Evolutionary conservation across 345 rosid genomes (phyloP).

Genomic region (Hibiscus mutabilis): DNA sequence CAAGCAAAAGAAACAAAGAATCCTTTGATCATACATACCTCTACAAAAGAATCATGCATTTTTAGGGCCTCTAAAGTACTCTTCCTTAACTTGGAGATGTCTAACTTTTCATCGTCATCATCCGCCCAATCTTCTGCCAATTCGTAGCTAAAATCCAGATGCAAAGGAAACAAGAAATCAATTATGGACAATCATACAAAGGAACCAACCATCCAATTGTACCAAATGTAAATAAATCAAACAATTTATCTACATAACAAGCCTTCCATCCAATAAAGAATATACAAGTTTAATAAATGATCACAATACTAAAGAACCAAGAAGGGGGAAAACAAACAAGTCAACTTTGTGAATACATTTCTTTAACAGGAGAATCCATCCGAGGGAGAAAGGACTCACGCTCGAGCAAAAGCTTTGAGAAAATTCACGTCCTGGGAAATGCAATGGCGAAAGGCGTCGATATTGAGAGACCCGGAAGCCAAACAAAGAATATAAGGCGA

Average conservation of each 20-base stretch:
- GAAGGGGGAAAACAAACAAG: background rate
- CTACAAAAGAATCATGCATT: slow-evolving; percentile 63
- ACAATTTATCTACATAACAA: too few relatives aligned
- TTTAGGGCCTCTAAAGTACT: slow-evolving; percentile 60
- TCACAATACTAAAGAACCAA: background rate
- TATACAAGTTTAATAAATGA: background rate
- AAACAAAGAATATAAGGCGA: slow-evolving; percentile 64
- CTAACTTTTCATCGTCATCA: slow-evolving; percentile 83
- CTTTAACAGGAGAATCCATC: background rate
- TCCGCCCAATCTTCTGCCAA: slow-evolving; percentile 88
- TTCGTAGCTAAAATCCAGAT: slow-evolving; percentile 44
- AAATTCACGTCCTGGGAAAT: slow-evolving; percentile 75
- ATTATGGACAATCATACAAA: background rate
- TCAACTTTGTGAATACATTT: background rate
- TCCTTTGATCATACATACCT: slow-evolving; percentile 39
- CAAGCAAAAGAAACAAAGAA: background rate
- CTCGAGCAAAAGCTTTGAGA: slow-evolving; percentile 81
- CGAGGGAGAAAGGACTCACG: slow-evolving; percentile 38
- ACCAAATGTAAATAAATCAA: too few relatives aligned
- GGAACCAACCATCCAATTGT: too few relatives aligned
- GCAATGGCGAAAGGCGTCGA: slow-evolving; percentile 60
- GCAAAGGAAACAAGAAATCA: slow-evolving; percentile 11
- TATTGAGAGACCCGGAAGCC: slow-evolving; percentile 72
- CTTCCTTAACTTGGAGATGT: slow-evolving; percentile 61
- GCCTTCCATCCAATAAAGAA: background rate